Base-by-base conservation (phyloP, 1,139 yeast species). In the Nakaseomyces kungkrabaensis region DNA sequence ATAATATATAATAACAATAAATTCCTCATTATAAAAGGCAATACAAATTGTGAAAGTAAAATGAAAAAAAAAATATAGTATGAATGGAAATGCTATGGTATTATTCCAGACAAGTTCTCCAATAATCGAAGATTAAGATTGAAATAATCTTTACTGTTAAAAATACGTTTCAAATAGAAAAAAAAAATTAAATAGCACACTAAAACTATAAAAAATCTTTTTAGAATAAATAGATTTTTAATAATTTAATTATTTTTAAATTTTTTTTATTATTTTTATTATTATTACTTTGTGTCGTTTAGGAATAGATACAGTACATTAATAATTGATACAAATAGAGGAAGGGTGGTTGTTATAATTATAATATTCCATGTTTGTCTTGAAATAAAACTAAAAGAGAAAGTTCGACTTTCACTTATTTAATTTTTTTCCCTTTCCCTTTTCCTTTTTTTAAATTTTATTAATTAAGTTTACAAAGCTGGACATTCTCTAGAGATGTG, bases 401-500 rank as follows among this genome's bases (percentile, higher is more conserved):
- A 17, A 17, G 22, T 17, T 17, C 22, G 7, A 24, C 22, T 40
- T 46, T 31, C 33, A 25, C 1, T 2, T 37, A 5, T 47, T 43
- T 37, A 25, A 34, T 34, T 17, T 29, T 36, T 25, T 36, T 10
- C 22, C 22, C 22, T 17, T 17, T 17, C 22, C 22, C 22, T 17
- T 17, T 3, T 2, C 22, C 22, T 17, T 17, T 17, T 17, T 17
- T 17, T 3, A 17, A 17, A 17, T 17, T 17, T 17, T 17, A 9
- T 22, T 13, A n/a, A 17, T 38, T 11, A 3, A 13, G 29, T 22
- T 40, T 46, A 46, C 49, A 49, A 51, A 33, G 47, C 48, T 48
- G 81, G 75, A 71, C 96, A 88, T 67, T 80, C 83, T 69, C 85
- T 92, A 54, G 96, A 95, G 65, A 86, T 80, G 75, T 88, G 96